phyloP scores from a whole-genome alignment of 805 yeast genomes.

The Lachancea meyersii region DNA sequence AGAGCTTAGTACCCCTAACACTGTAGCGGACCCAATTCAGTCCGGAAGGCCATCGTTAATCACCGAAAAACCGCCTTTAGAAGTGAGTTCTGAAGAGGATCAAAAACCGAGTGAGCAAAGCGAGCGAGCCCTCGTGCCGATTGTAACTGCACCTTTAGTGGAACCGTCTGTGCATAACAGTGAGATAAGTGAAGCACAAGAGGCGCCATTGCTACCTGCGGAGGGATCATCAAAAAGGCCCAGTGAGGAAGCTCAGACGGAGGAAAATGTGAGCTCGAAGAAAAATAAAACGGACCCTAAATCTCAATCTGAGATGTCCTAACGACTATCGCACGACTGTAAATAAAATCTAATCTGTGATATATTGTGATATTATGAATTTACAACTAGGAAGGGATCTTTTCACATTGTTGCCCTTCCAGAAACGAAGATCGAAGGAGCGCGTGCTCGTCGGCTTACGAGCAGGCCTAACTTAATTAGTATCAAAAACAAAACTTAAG shows the following conservation, averaged over 20 bases:
- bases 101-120: not conserved
- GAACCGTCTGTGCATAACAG: not conserved
- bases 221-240: conserved; percentile 2
- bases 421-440: too few species aligned
- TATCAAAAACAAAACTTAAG: too few species aligned
- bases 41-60: not conserved
- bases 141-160: conserved; percentile 1
- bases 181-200: too few species aligned
- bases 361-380: not conserved
- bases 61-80: not conserved
- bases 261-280: not conserved
- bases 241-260: not conserved
- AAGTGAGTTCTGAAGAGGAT: not conserved
- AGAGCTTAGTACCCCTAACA: conserved; percentile 2
- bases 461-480: too few species aligned
- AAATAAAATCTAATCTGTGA: not conserved
- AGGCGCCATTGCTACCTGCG: not conserved
- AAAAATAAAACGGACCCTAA: not conserved
- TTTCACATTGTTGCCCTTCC: too few species aligned
- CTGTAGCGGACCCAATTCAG: not conserved
- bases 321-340: not conserved
- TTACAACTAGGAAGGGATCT: not conserved
- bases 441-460: too few species aligned
- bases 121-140: conserved; percentile 1
- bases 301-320: too few species aligned